Base-by-base conservation (phyloP, 1,284 basidiomycete genomes). In the Leccinum fallax region DNA sequence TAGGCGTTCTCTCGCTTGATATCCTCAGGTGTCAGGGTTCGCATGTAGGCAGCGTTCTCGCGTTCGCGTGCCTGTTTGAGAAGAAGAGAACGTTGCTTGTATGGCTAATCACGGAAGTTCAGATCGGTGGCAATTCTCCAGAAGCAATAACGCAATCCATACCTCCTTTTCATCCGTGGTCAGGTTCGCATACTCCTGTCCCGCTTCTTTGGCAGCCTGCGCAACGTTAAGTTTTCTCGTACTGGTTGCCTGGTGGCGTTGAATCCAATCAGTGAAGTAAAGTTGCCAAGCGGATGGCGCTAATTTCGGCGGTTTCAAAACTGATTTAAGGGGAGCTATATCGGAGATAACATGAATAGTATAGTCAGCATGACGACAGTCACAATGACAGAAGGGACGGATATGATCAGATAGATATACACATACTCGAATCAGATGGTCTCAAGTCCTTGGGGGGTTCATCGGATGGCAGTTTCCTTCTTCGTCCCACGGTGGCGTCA, bases 281-380 rank as follows among this genome's bases (percentile, higher is more conserved):
- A 98, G 85, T 78, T 98, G 95, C 95, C 95, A 98, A 49, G 95
- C 93, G 6, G 94, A 96, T 5, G 93, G 94, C 13, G 95, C 93
- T 71, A 96, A 85, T 79, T 96, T 96, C 52, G 95, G 95, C 36
- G 93, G 94, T 62, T 90, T 89, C 61, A 97, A 82, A 28, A 83
- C 76, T 57, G 90, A 89, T 76, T 88, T 90, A 65, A 81, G 76
- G 56, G 85, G 87, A 72, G 77, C 81, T 82, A 72, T 9, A 55
- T 57, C 66, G 66, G 66, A 66, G 61, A 66, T 72, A 61, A 71
- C 60, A 60, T 46, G 24, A 64, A 60, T 40, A 13, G 19, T 19
- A 62, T 49, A 63, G 66, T 71, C 58, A 74, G 60, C 61, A 68
- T 67, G 62, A 66, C 62, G 66, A 69, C 66, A 64, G 61, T 66